Percentiles rank a stretch among this genome's conserved stretches.
Conservation (phyloP, 1,284 basidiomycete species). For the Trichosporon asahii region DNA sequence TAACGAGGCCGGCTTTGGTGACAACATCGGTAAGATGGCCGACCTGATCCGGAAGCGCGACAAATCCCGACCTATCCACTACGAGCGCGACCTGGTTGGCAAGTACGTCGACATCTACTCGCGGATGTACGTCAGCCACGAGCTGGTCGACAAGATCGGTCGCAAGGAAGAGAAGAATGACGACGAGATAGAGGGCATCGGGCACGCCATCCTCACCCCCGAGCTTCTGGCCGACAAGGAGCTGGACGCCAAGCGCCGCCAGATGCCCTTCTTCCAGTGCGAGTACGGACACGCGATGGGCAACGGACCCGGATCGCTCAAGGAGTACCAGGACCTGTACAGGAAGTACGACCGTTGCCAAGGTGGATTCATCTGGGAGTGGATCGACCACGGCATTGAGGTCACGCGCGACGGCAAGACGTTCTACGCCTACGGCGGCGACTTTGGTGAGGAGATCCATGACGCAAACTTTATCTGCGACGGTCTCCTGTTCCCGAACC, state of each 20-base stretch:
- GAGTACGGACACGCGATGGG: slow-evolving; percentile 35
- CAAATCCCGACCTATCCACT: slow-evolving; percentile 25
- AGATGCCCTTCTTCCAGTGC: slow-evolving; percentile 27
- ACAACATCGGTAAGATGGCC: slow-evolving; percentile 28
- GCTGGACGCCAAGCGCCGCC: slow-evolving; percentile 16
- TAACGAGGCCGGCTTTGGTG: slow-evolving; percentile 28
- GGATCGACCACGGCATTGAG: slow-evolving; percentile 34
- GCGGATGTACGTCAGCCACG: slow-evolving; percentile 28
- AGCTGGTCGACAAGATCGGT: slow-evolving; percentile 25
- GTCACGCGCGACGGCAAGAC: slow-evolving; percentile 13
- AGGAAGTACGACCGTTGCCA: slow-evolving; percentile 27
- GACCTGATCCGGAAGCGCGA: slow-evolving; percentile 24
- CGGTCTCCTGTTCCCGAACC: slow-evolving; percentile 31
- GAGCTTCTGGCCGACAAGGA: slow-evolving; percentile 14
- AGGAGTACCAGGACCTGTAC: slow-evolving; percentile 29
- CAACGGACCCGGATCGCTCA: slow-evolving; percentile 29
- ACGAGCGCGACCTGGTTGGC: slow-evolving; percentile 26
- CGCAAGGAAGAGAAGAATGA: slow-evolving; percentile 13
- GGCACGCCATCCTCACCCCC: slow-evolving; percentile 14
- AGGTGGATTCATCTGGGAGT: slow-evolving; percentile 37
- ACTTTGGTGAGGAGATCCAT: slow-evolving; percentile 34
- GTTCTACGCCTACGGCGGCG: slow-evolving; percentile 31
- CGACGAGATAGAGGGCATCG: slow-evolving; percentile 25
- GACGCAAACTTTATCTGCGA: slow-evolving; percentile 32
- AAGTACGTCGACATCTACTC: slow-evolving; percentile 27